Percentiles rank a stretch among this genome's conserved stretches.
Conservation (phyloP, 139 green algal species). For the Chlorella sorokiniana region DNA sequence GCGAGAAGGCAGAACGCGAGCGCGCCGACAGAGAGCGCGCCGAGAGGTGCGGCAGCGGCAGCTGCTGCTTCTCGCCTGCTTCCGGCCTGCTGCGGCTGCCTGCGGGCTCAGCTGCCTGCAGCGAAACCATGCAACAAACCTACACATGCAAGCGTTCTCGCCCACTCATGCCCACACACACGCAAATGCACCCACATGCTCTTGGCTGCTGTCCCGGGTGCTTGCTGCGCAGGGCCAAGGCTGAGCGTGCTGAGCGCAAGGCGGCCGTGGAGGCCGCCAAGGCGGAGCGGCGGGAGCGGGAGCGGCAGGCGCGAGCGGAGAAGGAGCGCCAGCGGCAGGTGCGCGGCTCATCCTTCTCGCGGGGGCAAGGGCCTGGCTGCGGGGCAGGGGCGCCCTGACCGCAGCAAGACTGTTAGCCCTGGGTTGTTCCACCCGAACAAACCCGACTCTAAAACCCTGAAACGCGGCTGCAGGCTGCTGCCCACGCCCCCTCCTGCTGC, state of each 20-base stretch:
- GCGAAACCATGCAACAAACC: too few species aligned
- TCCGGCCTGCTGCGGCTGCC: neutral
- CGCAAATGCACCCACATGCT: neutral
- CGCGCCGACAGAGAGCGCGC: slow-evolving; percentile 48
- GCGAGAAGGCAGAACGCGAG: slow-evolving; percentile 51
- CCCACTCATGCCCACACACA: neutral
- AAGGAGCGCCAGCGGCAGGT: slow-evolving; percentile 40
- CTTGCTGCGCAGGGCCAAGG: slow-evolving; percentile 10
- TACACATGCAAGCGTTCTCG: neutral
- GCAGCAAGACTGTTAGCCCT: too few species aligned
- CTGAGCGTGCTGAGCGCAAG: slow-evolving; percentile 43
- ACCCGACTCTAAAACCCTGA: too few species aligned
- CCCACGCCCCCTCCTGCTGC: too few species aligned
- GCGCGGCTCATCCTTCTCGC: neutral
- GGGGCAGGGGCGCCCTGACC: too few species aligned
- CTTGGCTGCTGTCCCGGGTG: neutral
- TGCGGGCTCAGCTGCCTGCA: too few species aligned
- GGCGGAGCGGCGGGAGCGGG: slow-evolving; percentile 37
- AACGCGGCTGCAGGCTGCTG: too few species aligned
- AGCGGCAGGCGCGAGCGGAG: slow-evolving; percentile 31
- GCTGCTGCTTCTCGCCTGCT: neutral
- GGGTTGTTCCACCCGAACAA: too few species aligned
- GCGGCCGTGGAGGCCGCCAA: slow-evolving; percentile 34
- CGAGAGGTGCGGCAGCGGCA: slow-evolving; percentile 6
- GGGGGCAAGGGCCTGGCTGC: too few species aligned